These are phyloP conservation scores for Penicillium psychrofluorescens DNA, from an alignment of 495 filamentous ascomycete species.

Conservation along the genomic window DNA sequence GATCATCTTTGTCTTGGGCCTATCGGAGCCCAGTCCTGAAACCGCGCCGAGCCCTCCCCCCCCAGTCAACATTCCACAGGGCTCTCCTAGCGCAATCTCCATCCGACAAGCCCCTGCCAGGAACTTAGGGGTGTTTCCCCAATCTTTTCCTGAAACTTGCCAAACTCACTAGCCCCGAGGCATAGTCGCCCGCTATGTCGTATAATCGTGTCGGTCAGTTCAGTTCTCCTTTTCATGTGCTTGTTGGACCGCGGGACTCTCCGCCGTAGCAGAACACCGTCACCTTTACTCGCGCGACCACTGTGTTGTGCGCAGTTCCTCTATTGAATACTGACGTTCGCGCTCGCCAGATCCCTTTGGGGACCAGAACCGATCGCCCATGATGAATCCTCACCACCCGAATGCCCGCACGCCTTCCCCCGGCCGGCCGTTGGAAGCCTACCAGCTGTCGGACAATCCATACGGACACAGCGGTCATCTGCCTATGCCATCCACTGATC, in stretches of 20 bases:
- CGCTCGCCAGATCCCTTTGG: conserved; percentile 32
- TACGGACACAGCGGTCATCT: conserved; percentile 48
- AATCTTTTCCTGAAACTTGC: too few relatives aligned
- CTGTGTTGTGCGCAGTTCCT: neutral
- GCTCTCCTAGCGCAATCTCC: conserved; percentile 31
- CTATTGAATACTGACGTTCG: conserved; percentile 9
- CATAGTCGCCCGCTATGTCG: conserved; percentile 30
- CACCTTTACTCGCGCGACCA: too few relatives aligned
- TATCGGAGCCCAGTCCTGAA: too few relatives aligned
- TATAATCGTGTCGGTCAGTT: conserved; percentile 69
- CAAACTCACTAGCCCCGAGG: conserved; percentile 10
- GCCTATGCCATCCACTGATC: conserved; percentile 66
- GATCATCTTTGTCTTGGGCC: too few relatives aligned
- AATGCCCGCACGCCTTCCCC: conserved; percentile 45
- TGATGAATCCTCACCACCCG: conserved; percentile 46
- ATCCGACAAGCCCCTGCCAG: conserved; percentile 9
- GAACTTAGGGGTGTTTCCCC: conserved; percentile 15
- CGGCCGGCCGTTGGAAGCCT: conserved; percentile 54
- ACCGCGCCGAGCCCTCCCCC: too few relatives aligned
- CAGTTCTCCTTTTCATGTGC: conserved; percentile 8
- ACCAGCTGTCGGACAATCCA: conserved; percentile 65
- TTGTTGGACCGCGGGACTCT: neutral
- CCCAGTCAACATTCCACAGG: conserved; percentile 16
- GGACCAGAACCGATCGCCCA: conserved; percentile 53
- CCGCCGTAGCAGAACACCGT: neutral